A percentile compares a stretch with the other conserved stretches of the same genome.
phyloP scores from a whole-genome alignment of 371 early-diverging fungal genomes.

The Lichtheimia ornata region DNA sequence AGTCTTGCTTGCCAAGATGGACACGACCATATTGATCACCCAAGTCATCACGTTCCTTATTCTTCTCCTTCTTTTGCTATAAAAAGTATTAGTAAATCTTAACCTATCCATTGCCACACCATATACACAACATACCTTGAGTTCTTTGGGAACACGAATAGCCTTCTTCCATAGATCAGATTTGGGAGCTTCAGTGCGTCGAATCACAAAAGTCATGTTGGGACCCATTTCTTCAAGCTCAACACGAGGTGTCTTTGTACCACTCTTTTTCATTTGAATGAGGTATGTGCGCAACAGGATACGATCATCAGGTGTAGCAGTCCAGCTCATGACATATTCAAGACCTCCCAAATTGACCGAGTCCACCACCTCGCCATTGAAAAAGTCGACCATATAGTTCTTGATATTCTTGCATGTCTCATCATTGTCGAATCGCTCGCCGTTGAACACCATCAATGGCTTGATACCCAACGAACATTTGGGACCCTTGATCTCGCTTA shows the following conservation, averaged over 20 bases:
- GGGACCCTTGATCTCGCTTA: constrained; percentile 74
- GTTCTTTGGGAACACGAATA: constrained; percentile 80
- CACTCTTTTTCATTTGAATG: constrained; percentile 84
- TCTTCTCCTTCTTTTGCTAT: constrained; percentile 90
- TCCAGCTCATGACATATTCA: constrained; percentile 86
- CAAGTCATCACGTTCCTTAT: constrained; percentile 82
- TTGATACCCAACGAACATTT: constrained; percentile 87
- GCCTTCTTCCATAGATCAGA: constrained; percentile 85
- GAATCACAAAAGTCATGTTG: constrained; percentile 75
- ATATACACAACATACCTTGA: constrained; percentile 55
- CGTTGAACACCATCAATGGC: constrained; percentile 89
- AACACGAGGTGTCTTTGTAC: constrained; percentile 82
- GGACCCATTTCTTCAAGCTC: constrained; percentile 97
- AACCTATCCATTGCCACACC: background rate
- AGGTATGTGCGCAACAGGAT: constrained; percentile 83
- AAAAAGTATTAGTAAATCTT: background rate
- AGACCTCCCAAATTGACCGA: constrained; percentile 85
- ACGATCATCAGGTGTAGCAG: constrained; percentile 70
- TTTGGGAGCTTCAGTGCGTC: constrained; percentile 76
- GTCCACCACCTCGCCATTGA: constrained; percentile 78
- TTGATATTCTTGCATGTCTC: constrained; percentile 73
- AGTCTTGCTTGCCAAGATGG: constrained; percentile 90
- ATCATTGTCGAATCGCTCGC: constrained; percentile 81
- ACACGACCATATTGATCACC: constrained; percentile 93
- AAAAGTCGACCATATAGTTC: constrained; percentile 89